Conservation (phyloP, 768 basidiomycete species). For the Strobilomyces echinocephalus region DNA sequence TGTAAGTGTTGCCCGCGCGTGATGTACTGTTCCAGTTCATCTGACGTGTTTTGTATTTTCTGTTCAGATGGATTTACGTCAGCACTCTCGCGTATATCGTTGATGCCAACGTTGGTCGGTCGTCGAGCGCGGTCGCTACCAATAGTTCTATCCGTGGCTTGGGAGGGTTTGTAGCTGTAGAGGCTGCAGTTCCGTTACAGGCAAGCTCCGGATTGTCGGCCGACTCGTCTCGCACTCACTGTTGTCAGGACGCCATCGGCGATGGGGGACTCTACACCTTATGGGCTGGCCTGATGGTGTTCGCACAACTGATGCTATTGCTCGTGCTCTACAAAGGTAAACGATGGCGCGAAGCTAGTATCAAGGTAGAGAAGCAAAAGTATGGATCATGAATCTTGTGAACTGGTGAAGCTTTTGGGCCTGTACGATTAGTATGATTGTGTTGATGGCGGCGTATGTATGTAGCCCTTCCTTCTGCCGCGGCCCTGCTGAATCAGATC, state of each 20-base stretch:
- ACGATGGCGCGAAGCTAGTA: constrained; percentile 52
- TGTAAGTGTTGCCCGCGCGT: constrained; percentile 43
- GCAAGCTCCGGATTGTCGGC: not conserved
- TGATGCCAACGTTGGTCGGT: constrained; percentile 79
- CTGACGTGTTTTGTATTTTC: not conserved
- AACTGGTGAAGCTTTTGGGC: not conserved
- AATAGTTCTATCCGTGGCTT: constrained; percentile 74
- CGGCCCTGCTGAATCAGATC: too few species aligned
- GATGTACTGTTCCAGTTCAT: not conserved
- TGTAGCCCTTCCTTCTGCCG: too few species aligned
- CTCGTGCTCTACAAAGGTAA: constrained; percentile 60
- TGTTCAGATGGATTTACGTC: constrained; percentile 52
- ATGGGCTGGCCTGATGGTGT: constrained; percentile 52
- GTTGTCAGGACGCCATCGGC: constrained; percentile 62
- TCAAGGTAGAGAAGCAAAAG: constrained; percentile 36
- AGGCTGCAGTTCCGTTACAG: constrained; percentile 75
- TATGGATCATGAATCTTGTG: not conserved
- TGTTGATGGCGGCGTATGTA: too few species aligned
- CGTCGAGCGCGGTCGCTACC: constrained; percentile 69
- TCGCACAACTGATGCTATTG: constrained; percentile 52
- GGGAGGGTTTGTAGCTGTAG: constrained; percentile 62
- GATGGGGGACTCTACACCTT: constrained; percentile 80
- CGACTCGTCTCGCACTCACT: not conserved
- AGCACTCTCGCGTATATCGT: constrained; percentile 82
- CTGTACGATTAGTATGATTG: too few species aligned